Evolutionary conservation across 768 basidiomycete species (phyloP), one percentile per base, ranked within the genome.

Genomic region (Calocera viscosa): DNA sequence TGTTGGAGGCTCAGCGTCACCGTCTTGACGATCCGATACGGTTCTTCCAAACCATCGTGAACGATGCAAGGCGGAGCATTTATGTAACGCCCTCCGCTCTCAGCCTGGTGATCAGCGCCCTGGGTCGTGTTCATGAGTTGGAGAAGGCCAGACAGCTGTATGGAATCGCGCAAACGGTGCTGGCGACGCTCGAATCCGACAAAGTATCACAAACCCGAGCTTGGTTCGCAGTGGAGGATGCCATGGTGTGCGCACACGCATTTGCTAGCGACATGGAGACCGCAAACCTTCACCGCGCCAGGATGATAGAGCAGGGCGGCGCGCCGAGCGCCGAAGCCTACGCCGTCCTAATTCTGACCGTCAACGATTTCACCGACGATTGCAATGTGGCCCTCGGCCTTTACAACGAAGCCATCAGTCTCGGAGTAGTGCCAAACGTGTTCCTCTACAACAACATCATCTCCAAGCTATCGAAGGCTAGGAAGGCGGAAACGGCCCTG

Each of bases 401-500:
- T 33, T 98, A 88, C 78, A 78, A 86, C 32, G 94, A 99, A 75
- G 82, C 88, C 24, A 82, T 86, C 68, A 75, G 78, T 49, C 82
- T 84, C 30, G 85, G 86, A 10, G 89, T 95, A 40, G 70, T 72
- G 34, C 88, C 92, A 17, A 94, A 91, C 73, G 81, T 88, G 60
- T 99, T 88, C 77, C 83, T 99, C 40, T 99, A 89, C 81, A 98
- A 99, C 80, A 97, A 91, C 71, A 88, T 94, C 78, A 97, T 99
- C 77, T 93, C 91, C 69, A 94, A 95, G 78, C 83, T 99, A 11
- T 87, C 92, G 34, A 92, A 89, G 75, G 96, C 96, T 1, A 84
- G 96, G 70, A 95, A 95, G 76, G 91, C 93, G 0, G 94, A 96
- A 70, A 80, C 85, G 63, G 94, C 93, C 0, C 77, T 99, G 65